phyloP scores from a whole-genome alignment of 768 basidiomycete species.

The Rhodotorula graminis region DNA sequence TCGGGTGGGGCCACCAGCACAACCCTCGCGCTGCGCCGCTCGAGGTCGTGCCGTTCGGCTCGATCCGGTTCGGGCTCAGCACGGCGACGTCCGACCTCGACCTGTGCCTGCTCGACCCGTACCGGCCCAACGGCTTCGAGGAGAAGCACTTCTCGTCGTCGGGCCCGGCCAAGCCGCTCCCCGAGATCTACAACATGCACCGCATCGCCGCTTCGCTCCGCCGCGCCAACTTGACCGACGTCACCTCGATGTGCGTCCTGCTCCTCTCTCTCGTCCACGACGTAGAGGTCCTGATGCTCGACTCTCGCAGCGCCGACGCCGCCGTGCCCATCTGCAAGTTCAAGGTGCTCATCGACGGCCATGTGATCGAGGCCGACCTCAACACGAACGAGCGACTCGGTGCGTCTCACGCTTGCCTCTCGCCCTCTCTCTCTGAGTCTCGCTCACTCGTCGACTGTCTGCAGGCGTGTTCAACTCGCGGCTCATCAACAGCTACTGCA shows the following conservation, averaged over 20 bases:
- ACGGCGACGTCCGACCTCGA: slow-evolving; percentile 40
- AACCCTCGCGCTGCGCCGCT: slow-evolving; percentile 12
- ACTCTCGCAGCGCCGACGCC: slow-evolving; percentile 43
- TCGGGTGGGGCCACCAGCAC: slow-evolving; percentile 33
- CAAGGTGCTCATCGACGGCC: slow-evolving; percentile 19
- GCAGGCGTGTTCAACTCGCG: slow-evolving; percentile 46
- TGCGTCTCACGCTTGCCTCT: slow-evolving; percentile 39
- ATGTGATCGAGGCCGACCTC: slow-evolving; percentile 47
- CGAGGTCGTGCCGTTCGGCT: slow-evolving; percentile 37
- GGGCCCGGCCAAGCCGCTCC: slow-evolving; percentile 1
- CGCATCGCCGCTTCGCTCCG: slow-evolving; percentile 11
- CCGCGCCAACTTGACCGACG: slow-evolving; percentile 16
- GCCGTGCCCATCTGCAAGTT: slow-evolving; percentile 41
- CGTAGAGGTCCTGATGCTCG: neutral
- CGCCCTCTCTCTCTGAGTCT: no score
- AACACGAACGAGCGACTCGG: slow-evolving; percentile 64
- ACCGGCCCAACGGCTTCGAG: slow-evolving; percentile 39
- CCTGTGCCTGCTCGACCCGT: slow-evolving; percentile 41
- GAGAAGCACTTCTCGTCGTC: slow-evolving; percentile 26
- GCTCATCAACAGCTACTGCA: slow-evolving; percentile 56
- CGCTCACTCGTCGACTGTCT: no score
- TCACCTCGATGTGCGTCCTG: slow-evolving; percentile 14
- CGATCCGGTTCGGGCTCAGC: slow-evolving; percentile 39
- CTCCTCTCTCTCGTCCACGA: neutral
- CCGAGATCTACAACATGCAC: slow-evolving; percentile 38